Evolutionary conservation across 2,329 filamentous ascomycete genomes (phyloP), one percentile per base, ranked within the genome.

Genomic region (Leptographium flavum): DNA sequence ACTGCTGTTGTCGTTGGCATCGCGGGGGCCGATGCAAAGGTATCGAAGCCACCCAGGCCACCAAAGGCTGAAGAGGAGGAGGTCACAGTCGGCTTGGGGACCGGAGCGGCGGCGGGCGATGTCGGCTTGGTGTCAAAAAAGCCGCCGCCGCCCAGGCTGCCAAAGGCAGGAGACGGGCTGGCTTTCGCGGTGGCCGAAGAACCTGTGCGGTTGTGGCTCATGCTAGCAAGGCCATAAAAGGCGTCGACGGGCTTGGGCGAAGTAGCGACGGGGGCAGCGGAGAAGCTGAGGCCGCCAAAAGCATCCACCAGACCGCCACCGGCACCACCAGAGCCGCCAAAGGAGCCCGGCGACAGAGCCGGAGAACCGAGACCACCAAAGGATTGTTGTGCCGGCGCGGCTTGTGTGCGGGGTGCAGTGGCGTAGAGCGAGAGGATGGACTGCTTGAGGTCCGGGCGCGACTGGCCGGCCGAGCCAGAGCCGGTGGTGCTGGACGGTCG

Each of bases 361-460:
- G 81, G 74, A 3, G 81, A 76, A 43, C 70, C 66, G 67, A 86
- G 73, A 43, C 76, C 75, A 17, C 82, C 78, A 55, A 88, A 84
- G 13, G n/a, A n/a, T n/a, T n/a, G n/a, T n/a, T n/a, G 68, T 21
- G 70, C 64, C 10, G 61, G 64, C 13, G 76, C 11, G 5, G 39
- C 69, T 54, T 84, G 82, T n/a, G 85, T 79, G 57, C 87, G 83
- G 2, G 87, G 83, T 5, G 78, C 77, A 8, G 86, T 83, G 11
- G 88, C 87, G 59, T 98, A 98, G 15, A 98, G 73, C 8, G 92
- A 98, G 41, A 98, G 67, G 49, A 98, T 98, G 3, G 90, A 96
- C 63, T 95, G 90, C 65, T 98, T 98, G 49, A 98, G 69, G 59
- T 98, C 92, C 3, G 90, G 88, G 50, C 92, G 74, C 39, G 87